Percentiles rank a stretch among this genome's conserved stretches.
Evolutionary conservation across 805 yeast species (phyloP).

Genomic region (Kluyveromyces starmeri): DNA sequence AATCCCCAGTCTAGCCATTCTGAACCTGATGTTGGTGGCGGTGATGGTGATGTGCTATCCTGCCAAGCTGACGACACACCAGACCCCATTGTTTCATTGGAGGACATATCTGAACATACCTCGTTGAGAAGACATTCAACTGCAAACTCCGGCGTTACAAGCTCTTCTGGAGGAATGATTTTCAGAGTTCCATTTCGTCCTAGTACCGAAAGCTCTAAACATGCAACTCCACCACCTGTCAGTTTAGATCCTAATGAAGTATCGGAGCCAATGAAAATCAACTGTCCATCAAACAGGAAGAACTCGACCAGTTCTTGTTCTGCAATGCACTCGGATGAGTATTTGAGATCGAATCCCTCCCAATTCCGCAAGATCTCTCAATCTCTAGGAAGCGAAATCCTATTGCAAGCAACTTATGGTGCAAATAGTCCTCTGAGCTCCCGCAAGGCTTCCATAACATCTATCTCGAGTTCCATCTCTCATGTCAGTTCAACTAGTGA

Average conservation of each 20-base stretch:
- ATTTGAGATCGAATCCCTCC: constrained; percentile 7
- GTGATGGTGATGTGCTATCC: no score
- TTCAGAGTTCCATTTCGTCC: constrained; percentile 63
- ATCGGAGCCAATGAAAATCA: neutral
- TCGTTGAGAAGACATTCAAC: neutral
- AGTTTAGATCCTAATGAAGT: constrained; percentile 6
- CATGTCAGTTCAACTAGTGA: constrained; percentile 27
- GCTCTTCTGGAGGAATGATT: constrained; percentile 29
- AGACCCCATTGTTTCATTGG: neutral
- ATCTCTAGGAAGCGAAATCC: neutral
- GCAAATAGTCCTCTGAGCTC: constrained; percentile 19
- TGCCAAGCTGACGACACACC: neutral
- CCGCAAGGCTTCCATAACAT: constrained; percentile 33
- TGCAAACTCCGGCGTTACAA: constrained; percentile 20
- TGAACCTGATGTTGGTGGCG: neutral
- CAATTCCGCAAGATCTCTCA: constrained; percentile 11
- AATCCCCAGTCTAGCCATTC: neutral
- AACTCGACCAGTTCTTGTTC: constrained; percentile 10
- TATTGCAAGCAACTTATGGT: constrained; percentile 1
- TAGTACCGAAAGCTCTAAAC: constrained; percentile 26
- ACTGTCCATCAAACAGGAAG: neutral
- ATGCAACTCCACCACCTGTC: constrained; percentile 32
- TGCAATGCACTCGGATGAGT: constrained; percentile 9
- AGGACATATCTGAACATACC: neutral
- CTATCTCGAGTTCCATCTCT: constrained; percentile 26